These are phyloP conservation scores for Calonectria multiphialidica DNA, from an alignment of 2,329 filamentous ascomycete species.

Conservation along the genomic window DNA sequence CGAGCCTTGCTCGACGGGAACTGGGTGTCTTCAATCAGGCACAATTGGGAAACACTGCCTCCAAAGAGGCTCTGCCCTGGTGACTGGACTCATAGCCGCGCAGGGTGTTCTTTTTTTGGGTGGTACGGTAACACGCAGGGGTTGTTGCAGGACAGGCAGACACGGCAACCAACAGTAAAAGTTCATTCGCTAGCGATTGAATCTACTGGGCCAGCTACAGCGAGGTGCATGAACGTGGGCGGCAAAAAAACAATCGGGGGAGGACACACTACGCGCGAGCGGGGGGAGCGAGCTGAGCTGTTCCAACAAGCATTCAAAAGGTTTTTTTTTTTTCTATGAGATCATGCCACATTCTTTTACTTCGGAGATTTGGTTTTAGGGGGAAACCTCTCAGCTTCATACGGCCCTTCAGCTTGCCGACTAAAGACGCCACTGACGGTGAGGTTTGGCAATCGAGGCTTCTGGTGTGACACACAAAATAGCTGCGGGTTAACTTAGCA, in stretches of 20 bases:
- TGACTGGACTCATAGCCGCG: conserved; percentile 8
- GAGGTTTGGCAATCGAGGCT: neutral
- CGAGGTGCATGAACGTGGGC: conserved; percentile 13
- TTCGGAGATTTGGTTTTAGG: neutral
- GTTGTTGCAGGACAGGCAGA: neutral
- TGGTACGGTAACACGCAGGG: neutral
- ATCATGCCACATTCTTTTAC: neutral
- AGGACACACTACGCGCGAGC: neutral
- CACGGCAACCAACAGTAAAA: neutral
- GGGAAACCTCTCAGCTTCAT: neutral
- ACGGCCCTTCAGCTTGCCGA: neutral
- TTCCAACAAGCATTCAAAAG: neutral
- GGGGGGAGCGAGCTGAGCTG: neutral
- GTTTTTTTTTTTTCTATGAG: neutral
- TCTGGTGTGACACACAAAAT: neutral
- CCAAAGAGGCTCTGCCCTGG: conserved; percentile 25
- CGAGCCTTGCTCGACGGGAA: neutral
- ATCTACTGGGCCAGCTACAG: neutral
- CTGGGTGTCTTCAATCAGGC: neutral
- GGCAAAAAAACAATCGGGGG: conserved; percentile 6
- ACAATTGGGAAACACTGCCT: neutral
- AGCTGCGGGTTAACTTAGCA: neutral
- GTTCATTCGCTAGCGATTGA: neutral
- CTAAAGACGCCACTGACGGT: neutral
- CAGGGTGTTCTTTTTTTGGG: neutral